phyloP scores from a whole-genome alignment of 2,329 filamentous ascomycete genomes.

The Stachybotrys elegans region DNA sequence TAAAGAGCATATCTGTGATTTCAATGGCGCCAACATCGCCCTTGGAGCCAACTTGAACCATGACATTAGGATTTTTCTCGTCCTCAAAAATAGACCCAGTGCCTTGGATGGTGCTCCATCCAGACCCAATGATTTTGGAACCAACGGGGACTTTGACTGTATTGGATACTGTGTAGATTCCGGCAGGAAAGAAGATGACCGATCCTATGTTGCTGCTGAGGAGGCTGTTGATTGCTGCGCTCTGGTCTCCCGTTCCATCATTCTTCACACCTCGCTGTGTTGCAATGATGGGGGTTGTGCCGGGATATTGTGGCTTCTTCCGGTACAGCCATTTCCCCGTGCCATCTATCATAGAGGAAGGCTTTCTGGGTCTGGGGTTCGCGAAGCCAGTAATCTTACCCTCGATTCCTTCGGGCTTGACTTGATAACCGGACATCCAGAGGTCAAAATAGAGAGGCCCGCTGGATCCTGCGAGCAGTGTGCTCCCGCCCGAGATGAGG shows the following conservation, averaged over 20 bases:
- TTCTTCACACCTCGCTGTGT: conserved; percentile 27
- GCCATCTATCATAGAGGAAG: too few relatives aligned
- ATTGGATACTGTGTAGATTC: conserved; percentile 16
- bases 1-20: conserved; percentile 64
- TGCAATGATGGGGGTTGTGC: conserved; percentile 39
- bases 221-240: conserved; percentile 15
- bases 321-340: too few relatives aligned
- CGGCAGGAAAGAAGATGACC: conserved; percentile 18
- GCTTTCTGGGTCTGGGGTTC: conserved; percentile 4
- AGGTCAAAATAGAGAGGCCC: conserved; percentile 4
- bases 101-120: conserved; percentile 62
- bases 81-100: conserved; percentile 54
- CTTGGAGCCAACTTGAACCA: conserved; percentile 59
- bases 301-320: conserved; percentile 33
- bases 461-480: conserved; percentile 9
- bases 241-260: conserved; percentile 27
- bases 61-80: conserved; percentile 54
- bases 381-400: too few relatives aligned
- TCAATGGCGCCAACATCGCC: conserved; percentile 62
- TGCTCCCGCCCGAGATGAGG: conserved; percentile 9
- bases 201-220: conserved; percentile 4
- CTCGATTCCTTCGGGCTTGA: neutral
- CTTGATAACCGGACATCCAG: conserved; percentile 3
- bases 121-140: conserved; percentile 62
- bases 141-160: conserved; percentile 47